Evolutionary conservation across 352 stramenopile species (phyloP).

Genomic region (Phytophthora kernoviae): DNA sequence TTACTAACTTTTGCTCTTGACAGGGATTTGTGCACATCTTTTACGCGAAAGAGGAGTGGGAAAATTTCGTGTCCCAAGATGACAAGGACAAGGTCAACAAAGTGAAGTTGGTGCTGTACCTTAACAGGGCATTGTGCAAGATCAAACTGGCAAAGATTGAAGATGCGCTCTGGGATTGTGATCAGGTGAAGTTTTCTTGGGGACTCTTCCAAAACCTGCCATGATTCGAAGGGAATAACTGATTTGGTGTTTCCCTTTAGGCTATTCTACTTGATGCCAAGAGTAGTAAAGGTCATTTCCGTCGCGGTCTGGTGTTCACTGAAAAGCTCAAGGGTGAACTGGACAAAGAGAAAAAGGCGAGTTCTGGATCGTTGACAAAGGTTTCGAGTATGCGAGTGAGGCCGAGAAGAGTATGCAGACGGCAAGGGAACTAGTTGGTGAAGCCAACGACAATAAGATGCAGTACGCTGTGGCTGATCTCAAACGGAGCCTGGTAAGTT

Average conservation of each 20-base stretch:
- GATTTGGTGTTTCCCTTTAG: slow-evolving; percentile 23
- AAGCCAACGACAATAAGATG: slow-evolving; percentile 58
- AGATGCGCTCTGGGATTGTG: slow-evolving; percentile 84
- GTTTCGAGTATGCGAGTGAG: slow-evolving; percentile 70
- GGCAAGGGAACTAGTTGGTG: slow-evolving; percentile 46
- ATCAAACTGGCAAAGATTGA: slow-evolving; percentile 87
- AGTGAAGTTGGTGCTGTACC: slow-evolving; percentile 82
- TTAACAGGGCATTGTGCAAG: slow-evolving; percentile 86
- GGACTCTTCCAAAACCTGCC: too few relatives aligned
- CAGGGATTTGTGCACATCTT: slow-evolving; percentile 90
- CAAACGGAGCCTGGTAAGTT: slow-evolving; percentile 63
- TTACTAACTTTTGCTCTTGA: slow-evolving; percentile 5
- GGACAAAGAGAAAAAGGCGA: slow-evolving; percentile 79
- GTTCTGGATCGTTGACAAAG: slow-evolving; percentile 90
- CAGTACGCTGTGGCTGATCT: slow-evolving; percentile 62
- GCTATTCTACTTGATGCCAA: slow-evolving; percentile 67
- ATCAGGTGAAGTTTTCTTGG: slow-evolving; percentile 50
- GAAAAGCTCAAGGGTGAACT: slow-evolving; percentile 84
- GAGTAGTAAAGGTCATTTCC: slow-evolving; percentile 82
- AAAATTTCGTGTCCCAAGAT: slow-evolving; percentile 68
- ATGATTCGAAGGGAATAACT: background rate
- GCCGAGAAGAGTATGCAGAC: slow-evolving; percentile 77
- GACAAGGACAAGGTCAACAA: slow-evolving; percentile 84
- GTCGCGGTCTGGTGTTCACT: slow-evolving; percentile 75
- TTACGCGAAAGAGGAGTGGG: slow-evolving; percentile 87